Conservation (phyloP, 768 basidiomycete species). For the Leucocoprinus sp. region DNA sequence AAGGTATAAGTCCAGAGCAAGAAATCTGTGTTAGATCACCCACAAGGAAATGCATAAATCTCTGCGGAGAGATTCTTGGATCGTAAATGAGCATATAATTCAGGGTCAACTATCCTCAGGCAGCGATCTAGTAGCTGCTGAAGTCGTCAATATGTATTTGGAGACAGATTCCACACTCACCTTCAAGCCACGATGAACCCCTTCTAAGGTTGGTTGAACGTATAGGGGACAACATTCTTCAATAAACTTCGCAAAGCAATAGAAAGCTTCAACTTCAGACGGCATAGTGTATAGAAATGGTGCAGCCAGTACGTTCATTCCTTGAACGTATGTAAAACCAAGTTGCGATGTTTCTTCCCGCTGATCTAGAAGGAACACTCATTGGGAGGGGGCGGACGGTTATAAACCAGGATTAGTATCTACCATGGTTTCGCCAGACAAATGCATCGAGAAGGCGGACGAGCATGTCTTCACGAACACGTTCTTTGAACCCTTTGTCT, state of each 20-base stretch:
- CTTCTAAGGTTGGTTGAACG: slow-evolving; percentile 91
- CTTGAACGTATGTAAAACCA: slow-evolving; percentile 95
- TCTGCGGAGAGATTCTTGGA: slow-evolving; percentile 92
- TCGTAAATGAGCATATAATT: slow-evolving; percentile 72
- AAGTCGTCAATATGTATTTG: background rate
- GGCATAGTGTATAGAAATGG: slow-evolving; percentile 98
- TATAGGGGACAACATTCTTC: slow-evolving; percentile 94
- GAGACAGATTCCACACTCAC: slow-evolving; percentile 32
- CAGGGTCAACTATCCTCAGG: slow-evolving; percentile 84
- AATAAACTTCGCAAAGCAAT: slow-evolving; percentile 93
- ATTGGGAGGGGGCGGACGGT: background rate
- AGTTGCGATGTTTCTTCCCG: slow-evolving; percentile 71
- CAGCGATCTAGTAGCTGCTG: slow-evolving; percentile 85
- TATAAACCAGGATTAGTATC: slow-evolving; percentile 2
- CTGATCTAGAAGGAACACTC: slow-evolving; percentile 37
- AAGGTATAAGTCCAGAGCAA: slow-evolving; percentile 2
- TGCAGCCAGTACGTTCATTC: slow-evolving; percentile 98
- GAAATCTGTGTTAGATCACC: slow-evolving; percentile 20
- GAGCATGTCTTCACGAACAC: slow-evolving; percentile 94
- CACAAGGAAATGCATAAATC: slow-evolving; percentile 96
- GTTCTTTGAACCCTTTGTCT: slow-evolving; percentile 95
- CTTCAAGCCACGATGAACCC: slow-evolving; percentile 91
- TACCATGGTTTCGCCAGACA: slow-evolving; percentile 92
- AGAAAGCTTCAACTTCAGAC: slow-evolving; percentile 97
- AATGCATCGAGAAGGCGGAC: slow-evolving; percentile 96